phyloP scores from a whole-genome alignment of 352 stramenopile genomes.

The Phytophthora pseudosyringae region DNA sequence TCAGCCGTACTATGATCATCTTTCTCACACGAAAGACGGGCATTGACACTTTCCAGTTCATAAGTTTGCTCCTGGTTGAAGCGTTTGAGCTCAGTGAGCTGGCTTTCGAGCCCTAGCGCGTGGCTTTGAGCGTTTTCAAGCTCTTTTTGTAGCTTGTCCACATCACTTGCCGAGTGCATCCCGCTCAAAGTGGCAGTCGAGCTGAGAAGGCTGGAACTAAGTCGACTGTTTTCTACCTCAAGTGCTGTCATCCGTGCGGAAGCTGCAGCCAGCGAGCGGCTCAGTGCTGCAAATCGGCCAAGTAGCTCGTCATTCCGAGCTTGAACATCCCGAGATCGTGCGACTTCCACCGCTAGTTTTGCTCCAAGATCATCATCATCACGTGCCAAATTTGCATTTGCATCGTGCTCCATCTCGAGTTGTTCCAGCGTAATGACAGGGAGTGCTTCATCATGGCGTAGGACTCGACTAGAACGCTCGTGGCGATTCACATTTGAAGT shows the following conservation, averaged over 20 bases:
- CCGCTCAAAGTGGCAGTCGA: no score
- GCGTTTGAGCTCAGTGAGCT: slow-evolving; percentile 11
- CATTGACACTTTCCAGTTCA: slow-evolving; percentile 16
- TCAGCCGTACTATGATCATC: neutral
- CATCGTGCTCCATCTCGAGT: slow-evolving; percentile 3
- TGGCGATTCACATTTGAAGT: neutral
- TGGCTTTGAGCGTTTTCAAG: slow-evolving; percentile 5
- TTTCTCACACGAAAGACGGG: slow-evolving; percentile 8
- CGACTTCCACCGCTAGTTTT: slow-evolving; percentile 18
- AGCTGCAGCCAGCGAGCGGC: no score
- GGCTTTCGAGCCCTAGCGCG: neutral
- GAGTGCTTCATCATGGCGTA: neutral
- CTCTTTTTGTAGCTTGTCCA: slow-evolving; percentile 3
- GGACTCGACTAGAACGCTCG: neutral
- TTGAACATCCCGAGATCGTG: slow-evolving; percentile 16
- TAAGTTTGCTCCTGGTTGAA: slow-evolving; percentile 4
- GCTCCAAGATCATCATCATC: neutral
- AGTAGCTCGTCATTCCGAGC: slow-evolving; percentile 26
- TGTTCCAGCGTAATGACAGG: neutral
- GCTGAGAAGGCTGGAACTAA: no score
- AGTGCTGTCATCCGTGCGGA: no score
- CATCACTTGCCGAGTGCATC: neutral
- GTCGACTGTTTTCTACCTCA: no score
- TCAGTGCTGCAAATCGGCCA: neutral
- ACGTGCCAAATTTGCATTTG: neutral